phyloP scores from a whole-genome alignment of 176 grass and related monocot species.

The Typha latifolia region DNA sequence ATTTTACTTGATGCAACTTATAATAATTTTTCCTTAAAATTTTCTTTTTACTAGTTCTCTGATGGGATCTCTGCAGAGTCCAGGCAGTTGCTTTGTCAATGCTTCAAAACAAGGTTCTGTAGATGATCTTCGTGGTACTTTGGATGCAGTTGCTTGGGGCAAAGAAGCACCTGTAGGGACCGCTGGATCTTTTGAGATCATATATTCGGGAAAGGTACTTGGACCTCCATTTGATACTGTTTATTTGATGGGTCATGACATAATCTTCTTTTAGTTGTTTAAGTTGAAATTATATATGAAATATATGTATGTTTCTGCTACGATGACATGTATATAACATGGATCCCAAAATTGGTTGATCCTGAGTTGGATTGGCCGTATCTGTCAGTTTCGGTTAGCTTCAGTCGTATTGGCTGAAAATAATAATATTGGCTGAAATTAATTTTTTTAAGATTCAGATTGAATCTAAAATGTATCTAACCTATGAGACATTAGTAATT shows the following conservation, averaged over 20 bases:
- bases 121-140: constrained; percentile 61
- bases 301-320: no score
- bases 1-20: neutral
- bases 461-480: no score
- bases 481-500: no score
- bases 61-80: constrained; percentile 41
- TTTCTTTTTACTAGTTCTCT: neutral
- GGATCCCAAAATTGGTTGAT: no score
- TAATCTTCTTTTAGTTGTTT: neutral
- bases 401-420: no score
- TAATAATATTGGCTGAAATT: no score
- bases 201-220: constrained; percentile 54
- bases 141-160: constrained; percentile 81
- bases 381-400: no score
- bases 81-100: constrained; percentile 64
- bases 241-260: neutral
- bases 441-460: no score
- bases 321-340: no score
- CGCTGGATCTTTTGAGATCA: constrained; percentile 68
- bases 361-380: no score
- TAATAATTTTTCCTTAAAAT: neutral
- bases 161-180: constrained; percentile 73
- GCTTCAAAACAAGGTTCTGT: constrained; percentile 69
- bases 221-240: constrained; percentile 1
- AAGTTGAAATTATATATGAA: neutral